These are phyloP conservation scores for Trichoderma sp. DNA, from an alignment of 2,329 filamentous ascomycete species.

Conservation along the genomic window DNA sequence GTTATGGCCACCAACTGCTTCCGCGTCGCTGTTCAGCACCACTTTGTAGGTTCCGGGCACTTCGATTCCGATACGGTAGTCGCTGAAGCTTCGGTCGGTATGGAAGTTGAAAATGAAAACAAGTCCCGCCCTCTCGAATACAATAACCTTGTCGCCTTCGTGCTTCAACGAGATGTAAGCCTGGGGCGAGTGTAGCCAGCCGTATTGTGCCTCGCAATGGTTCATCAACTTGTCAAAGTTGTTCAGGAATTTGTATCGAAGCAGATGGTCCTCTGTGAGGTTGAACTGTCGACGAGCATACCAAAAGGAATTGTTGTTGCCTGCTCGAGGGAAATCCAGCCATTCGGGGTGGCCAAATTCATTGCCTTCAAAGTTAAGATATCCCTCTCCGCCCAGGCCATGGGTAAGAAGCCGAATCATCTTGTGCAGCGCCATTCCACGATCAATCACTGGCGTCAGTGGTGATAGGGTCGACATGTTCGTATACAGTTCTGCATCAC, in stretches of 20 bases:
- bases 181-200: constrained; percentile 82
- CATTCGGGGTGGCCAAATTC: constrained; percentile 98
- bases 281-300: constrained; percentile 93
- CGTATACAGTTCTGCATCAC: constrained; percentile 95
- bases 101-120: constrained; percentile 98
- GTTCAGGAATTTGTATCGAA: constrained; percentile 89
- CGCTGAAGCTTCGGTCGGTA: constrained; percentile 75
- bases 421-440: constrained; percentile 92
- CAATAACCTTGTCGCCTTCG: constrained; percentile 88
- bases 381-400: constrained; percentile 87
- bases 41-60: constrained; percentile 80
- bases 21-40: constrained; percentile 76
- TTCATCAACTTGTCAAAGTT: constrained; percentile 95
- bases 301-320: constrained; percentile 91
- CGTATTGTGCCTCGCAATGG: constrained; percentile 77
- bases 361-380: constrained; percentile 98
- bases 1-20: constrained; percentile 73
- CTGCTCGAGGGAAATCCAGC: constrained; percentile 95
- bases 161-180: constrained; percentile 94
- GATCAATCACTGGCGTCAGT: constrained; percentile 83
- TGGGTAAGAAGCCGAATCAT: constrained; percentile 96
- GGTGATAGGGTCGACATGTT: constrained; percentile 87
- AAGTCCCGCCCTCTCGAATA: constrained; percentile 87
- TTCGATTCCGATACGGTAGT: constrained; percentile 90
- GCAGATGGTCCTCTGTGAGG: constrained; percentile 76